phyloP scores from a whole-genome alignment of 345 rosid genomes.

The Eucalyptus rudis region DNA sequence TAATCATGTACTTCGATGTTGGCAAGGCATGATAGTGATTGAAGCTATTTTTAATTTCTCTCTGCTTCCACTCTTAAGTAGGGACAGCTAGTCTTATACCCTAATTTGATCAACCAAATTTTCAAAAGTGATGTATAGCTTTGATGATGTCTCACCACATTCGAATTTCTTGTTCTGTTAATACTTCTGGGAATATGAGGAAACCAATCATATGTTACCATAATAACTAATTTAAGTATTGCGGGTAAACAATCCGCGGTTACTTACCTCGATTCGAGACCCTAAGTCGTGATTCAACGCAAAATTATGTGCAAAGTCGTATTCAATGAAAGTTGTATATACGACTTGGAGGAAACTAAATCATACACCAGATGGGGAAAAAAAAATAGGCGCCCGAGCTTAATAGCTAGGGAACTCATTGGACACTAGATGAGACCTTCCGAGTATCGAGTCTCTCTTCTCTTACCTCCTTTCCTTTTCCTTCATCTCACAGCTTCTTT shows the following conservation, averaged over 20 bases:
- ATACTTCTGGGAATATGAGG: neutral
- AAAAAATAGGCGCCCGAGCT: neutral
- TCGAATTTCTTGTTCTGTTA: neutral
- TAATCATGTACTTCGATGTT: neutral
- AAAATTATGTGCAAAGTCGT: neutral
- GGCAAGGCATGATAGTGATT: neutral
- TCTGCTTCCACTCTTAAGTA: neutral
- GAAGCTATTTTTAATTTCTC: neutral
- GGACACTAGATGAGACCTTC: slow-evolving; percentile 14
- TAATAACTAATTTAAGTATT: neutral
- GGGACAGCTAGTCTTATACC: neutral
- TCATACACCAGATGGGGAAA: neutral
- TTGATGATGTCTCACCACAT: neutral
- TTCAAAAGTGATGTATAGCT: neutral
- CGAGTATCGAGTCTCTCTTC: slow-evolving; percentile 14
- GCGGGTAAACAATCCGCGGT: neutral
- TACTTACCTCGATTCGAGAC: neutral
- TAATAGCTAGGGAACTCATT: neutral
- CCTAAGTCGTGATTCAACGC: neutral
- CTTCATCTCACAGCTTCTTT: slow-evolving; percentile 27
- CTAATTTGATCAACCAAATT: neutral
- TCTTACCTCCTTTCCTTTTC: slow-evolving; percentile 24
- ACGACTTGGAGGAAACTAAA: neutral
- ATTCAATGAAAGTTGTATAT: too few relatives aligned
- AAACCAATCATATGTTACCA: neutral